Evolutionary conservation across 192 early-diverging fungal species (phyloP).

Genomic region (Backusella westeae): DNA sequence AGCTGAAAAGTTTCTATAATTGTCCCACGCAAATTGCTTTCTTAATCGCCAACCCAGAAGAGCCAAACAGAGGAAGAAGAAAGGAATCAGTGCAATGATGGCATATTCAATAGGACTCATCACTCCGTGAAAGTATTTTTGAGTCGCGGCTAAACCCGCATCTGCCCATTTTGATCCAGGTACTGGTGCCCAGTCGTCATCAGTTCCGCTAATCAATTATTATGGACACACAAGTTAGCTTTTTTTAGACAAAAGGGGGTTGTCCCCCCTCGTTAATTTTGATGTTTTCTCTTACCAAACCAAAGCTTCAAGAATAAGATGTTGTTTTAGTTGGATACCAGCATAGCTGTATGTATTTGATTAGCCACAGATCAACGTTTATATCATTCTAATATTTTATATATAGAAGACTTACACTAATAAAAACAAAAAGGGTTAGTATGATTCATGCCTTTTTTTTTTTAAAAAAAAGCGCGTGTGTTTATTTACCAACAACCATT

Average conservation of each 20-base stretch:
- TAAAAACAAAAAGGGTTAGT: neutral
- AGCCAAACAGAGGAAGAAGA: constrained; percentile 30
- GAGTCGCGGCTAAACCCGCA: constrained; percentile 10
- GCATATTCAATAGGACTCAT: constrained; percentile 46
- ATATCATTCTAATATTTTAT: neutral
- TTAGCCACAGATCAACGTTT: neutral
- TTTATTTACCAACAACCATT: constrained; percentile 34
- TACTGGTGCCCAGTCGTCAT: constrained; percentile 8
- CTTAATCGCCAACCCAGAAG: constrained; percentile 29
- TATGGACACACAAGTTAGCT: neutral
- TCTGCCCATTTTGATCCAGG: constrained; percentile 12
- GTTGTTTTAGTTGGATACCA: constrained; percentile 39
- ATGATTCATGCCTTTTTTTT: neutral
- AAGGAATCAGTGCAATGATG: constrained; percentile 41
- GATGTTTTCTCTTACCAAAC: constrained; percentile 26
- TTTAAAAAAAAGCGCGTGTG: neutral
- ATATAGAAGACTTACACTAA: constrained; percentile 10
- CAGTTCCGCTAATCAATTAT: constrained; percentile 13
- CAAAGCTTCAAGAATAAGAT: constrained; percentile 37
- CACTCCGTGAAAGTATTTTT: constrained; percentile 16
- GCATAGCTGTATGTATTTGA: constrained; percentile 25
- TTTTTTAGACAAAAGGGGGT: neutral
- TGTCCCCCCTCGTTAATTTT: neutral
- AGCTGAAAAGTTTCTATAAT: constrained; percentile 43
- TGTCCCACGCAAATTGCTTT: constrained; percentile 48